phyloP scores from a whole-genome alignment of 1,284 basidiomycete genomes.

The Ceratobasidium sp. region DNA sequence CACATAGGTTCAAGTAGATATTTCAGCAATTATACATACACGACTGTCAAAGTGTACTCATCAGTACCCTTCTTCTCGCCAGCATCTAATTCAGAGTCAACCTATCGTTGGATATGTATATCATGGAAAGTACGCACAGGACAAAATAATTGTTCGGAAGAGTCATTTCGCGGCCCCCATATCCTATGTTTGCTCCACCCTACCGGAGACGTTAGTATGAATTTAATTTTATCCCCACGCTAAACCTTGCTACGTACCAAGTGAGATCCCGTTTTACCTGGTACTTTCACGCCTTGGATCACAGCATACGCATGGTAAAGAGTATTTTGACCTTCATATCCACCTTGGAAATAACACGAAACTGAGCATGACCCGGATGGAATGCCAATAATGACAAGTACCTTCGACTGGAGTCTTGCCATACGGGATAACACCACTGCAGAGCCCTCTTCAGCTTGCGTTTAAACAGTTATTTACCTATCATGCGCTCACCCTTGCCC shows the following conservation, averaged over 20 bases:
- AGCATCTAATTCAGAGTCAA: conserved; percentile 14
- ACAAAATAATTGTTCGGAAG: conserved; percentile 32
- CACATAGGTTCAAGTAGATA: not conserved
- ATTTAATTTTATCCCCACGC: no score
- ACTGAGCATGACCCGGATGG: not conserved
- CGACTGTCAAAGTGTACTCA: not conserved
- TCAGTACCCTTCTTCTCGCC: conserved; percentile 23
- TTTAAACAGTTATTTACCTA: not conserved
- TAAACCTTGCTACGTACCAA: conserved; percentile 9
- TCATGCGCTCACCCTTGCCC: not conserved
- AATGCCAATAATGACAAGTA: not conserved
- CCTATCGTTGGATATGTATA: no score
- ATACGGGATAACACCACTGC: conserved; percentile 27
- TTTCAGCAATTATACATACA: not conserved
- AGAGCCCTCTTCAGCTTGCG: not conserved
- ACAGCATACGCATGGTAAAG: conserved; percentile 44
- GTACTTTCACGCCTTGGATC: conserved; percentile 35
- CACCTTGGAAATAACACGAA: conserved; percentile 15
- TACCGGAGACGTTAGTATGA: not conserved
- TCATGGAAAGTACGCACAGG: conserved; percentile 24
- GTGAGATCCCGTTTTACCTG: conserved; percentile 43
- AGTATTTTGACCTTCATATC: conserved; percentile 40
- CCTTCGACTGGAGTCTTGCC: conserved; percentile 34
- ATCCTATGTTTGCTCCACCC: conserved; percentile 38
- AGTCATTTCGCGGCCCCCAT: conserved; percentile 29